Evolutionary conservation across 2,329 filamentous ascomycete species (phyloP), one percentile per base, ranked within the genome.

Genomic region (Fusarium irregulare): DNA sequence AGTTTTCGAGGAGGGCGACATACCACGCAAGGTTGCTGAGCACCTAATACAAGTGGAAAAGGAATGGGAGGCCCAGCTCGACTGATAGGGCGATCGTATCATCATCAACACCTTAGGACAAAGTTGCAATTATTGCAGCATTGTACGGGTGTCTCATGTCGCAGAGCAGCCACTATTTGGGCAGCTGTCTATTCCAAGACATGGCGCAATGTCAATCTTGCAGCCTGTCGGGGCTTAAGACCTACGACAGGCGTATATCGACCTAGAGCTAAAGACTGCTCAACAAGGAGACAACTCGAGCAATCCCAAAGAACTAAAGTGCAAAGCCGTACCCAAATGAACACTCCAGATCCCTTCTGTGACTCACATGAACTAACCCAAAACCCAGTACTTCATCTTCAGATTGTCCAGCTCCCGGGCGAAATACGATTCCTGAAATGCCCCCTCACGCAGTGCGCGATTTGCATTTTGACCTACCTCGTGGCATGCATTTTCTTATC

Each of bases 1-100:
- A 34, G 13, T 77, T 21, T 77, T 82, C 16, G 78, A 93, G 45
- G 84, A 87, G 32, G 81, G 81, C 7, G 79, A 84, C 23, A 85
- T 87, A 16, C 83, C 88, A 4, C 82, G 82, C 46, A 78, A 84
- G 30, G 79, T 93, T 66, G 81, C 85, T 40, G 78, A 84, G 32
- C 81, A 82, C 72, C 82, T 89, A 30, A 76, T 80, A 58, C 81
- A 84, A 63, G 76, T 87, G 54, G 81, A 85, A 66, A 73, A 77
- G 9, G 74, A 81, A 55, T 85, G 80, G 80, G 74, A 66, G 40
- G 58, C 47, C 4, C 75, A 78, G 54, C 49, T 76, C 32, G 66
- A 70, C 27, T 48, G 55, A 65, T 67, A 51, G 20, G 14, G 23
- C 7, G 23, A 27, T 25, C 13, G n/a, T 46, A 6, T 14, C 25